A percentile compares a stretch with the other conserved stretches of the same genome.
phyloP scores from a whole-genome alignment of 129 eudicot species.

The Artemisia tridentata region DNA sequence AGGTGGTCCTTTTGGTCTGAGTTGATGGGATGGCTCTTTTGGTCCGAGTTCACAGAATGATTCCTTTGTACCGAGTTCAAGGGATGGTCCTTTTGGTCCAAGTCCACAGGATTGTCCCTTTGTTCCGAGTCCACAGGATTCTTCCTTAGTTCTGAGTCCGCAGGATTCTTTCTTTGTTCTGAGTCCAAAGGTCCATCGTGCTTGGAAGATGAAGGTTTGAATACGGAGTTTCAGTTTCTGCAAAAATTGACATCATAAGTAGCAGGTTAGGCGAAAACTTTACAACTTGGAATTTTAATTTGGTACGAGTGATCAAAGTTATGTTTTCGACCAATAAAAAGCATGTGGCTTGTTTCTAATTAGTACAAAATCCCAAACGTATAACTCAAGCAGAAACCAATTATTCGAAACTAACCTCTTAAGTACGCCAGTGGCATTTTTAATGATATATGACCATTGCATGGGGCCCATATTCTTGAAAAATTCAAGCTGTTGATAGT shows the following conservation, averaged over 20 bases:
- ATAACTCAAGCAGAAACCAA: no score
- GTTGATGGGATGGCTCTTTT: background rate
- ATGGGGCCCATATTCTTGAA: background rate
- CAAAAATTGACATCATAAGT: background rate
- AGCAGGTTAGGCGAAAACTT: background rate
- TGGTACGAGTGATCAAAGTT: slow-evolving; percentile 2
- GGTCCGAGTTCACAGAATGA: background rate
- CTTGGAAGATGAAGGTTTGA: background rate
- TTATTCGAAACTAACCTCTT: no score
- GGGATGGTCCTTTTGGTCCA: background rate
- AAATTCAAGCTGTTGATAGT: background rate
- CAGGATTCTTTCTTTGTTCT: background rate
- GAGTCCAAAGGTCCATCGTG: background rate
- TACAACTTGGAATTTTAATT: background rate
- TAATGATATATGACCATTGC: background rate
- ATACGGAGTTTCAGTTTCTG: background rate
- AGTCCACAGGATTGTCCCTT: background rate
- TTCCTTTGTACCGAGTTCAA: background rate
- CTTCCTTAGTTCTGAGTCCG: background rate
- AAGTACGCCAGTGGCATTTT: background rate
- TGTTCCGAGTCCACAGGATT: background rate
- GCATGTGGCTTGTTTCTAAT: no score
- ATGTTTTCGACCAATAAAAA: no score
- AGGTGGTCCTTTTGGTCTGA: background rate
- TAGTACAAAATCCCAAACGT: no score